A percentile compares a stretch with the other conserved stretches of the same genome.
These are phyloP conservation scores for Candida methanosorbosa DNA, from an alignment of 805 yeast species.

Conservation along the genomic window DNA sequence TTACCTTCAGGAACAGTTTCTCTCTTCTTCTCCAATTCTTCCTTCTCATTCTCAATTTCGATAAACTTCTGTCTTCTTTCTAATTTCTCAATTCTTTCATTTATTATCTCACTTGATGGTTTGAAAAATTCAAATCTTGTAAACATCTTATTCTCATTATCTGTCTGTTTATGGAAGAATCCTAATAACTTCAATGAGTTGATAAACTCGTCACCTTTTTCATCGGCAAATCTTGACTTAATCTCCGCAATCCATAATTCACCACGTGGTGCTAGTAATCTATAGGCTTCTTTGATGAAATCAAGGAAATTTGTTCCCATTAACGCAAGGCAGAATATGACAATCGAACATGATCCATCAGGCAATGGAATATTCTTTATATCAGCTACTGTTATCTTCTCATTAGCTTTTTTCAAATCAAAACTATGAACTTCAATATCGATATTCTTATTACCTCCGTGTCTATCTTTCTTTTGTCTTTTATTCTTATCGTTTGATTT, in stretches of 20 bases:
- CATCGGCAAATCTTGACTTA: constrained; percentile 81
- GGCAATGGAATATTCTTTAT: constrained; percentile 80
- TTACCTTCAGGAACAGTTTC: constrained; percentile 59
- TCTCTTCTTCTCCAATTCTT: constrained; percentile 49
- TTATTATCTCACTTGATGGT: constrained; percentile 62
- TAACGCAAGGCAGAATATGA: constrained; percentile 86
- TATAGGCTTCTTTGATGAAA: constrained; percentile 80
- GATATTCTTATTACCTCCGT: constrained; percentile 25
- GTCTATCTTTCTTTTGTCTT: neutral
- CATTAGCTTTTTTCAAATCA: constrained; percentile 84
- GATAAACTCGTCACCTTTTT: constrained; percentile 71
- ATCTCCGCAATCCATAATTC: constrained; percentile 98
- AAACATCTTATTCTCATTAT: constrained; percentile 85
- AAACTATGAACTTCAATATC: constrained; percentile 73
- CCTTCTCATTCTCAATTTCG: constrained; percentile 59
- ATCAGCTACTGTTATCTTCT: constrained; percentile 93
- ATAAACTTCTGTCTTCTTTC: constrained; percentile 60
- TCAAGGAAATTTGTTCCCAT: constrained; percentile 98
- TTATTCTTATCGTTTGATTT: constrained; percentile 16
- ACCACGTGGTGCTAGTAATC: constrained; percentile 84
- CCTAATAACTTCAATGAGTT: constrained; percentile 71
- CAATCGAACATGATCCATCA: constrained; percentile 74
- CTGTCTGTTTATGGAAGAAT: constrained; percentile 82
- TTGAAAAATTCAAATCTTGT: constrained; percentile 90
- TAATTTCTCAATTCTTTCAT: constrained; percentile 51